Evolutionary conservation across 345 rosid genomes (phyloP).

Genomic region (Aquilaria yunnanensis): DNA sequence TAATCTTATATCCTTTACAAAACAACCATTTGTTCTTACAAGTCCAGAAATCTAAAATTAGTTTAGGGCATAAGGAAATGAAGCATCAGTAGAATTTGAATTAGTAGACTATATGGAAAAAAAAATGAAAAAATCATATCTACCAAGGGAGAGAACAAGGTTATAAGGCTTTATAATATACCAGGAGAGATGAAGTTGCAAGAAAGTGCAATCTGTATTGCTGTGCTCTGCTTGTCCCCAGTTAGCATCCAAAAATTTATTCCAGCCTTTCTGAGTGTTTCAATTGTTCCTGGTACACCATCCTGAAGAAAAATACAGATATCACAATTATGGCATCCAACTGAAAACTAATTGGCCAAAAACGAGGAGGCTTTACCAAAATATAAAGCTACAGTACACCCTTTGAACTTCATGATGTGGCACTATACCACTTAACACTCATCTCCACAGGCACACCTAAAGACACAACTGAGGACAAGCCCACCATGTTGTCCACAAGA

Average conservation of each 20-base stretch:
- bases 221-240: slow-evolving; percentile 96
- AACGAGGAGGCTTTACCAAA: background rate
- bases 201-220: slow-evolving; percentile 96
- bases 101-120: background rate
- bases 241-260: slow-evolving; percentile 99
- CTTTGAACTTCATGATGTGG: too few species aligned
- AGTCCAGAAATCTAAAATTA: background rate
- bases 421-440: too few species aligned
- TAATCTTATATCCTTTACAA: too few species aligned
- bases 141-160: slow-evolving; percentile 1
- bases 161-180: slow-evolving; percentile 16
- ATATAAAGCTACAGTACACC: slow-evolving; percentile 1
- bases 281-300: slow-evolving; percentile 97
- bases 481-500: too few species aligned
- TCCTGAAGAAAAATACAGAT: slow-evolving; percentile 39
- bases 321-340: too few species aligned
- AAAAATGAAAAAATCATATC: background rate
- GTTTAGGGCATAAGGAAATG: too few species aligned
- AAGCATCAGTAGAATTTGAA: background rate
- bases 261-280: slow-evolving; percentile 90
- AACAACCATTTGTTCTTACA: too few species aligned
- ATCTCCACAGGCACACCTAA: too few species aligned
- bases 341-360: too few species aligned
- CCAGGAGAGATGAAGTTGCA: slow-evolving; percentile 98
- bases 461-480: too few species aligned